phyloP scores from a whole-genome alignment of 768 basidiomycete species.

The Dentipellis fragilis region DNA sequence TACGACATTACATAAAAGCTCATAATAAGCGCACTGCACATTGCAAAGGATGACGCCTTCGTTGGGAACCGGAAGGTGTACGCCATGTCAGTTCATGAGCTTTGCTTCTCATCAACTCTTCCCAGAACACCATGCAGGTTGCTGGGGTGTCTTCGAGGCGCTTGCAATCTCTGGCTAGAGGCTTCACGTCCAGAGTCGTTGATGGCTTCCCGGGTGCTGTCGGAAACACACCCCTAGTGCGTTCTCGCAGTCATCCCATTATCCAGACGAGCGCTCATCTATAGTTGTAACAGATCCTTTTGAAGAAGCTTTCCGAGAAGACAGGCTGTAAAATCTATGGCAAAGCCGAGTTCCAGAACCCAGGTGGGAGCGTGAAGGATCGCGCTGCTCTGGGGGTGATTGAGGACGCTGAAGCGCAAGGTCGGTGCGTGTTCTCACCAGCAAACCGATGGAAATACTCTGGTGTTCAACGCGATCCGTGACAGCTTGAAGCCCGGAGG shows the following conservation, averaged over 20 bases:
- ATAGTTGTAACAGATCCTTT: slow-evolving; percentile 51
- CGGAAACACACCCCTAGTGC: slow-evolving; percentile 88
- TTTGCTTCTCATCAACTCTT: no score
- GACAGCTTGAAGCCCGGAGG: slow-evolving; percentile 81
- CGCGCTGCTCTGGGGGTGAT: slow-evolving; percentile 89
- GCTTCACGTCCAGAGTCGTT: slow-evolving; percentile 30
- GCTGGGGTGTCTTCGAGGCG: neutral
- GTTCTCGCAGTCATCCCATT: slow-evolving; percentile 14
- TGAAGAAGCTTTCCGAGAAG: slow-evolving; percentile 72
- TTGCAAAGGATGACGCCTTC: neutral
- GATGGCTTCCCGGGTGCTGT: slow-evolving; percentile 82
- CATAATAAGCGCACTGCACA: neutral
- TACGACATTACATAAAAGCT: neutral
- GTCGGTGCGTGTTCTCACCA: slow-evolving; percentile 41
- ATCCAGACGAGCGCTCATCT: slow-evolving; percentile 2
- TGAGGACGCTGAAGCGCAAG: slow-evolving; percentile 76
- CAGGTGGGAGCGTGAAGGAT: slow-evolving; percentile 96
- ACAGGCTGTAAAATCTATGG: slow-evolving; percentile 80
- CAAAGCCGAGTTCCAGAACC: slow-evolving; percentile 99
- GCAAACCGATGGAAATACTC: neutral
- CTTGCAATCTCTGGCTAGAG: slow-evolving; percentile 13
- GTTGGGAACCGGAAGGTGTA: neutral
- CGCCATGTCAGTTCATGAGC: no score
- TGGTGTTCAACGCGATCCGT: neutral
- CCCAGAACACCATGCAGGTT: neutral